A percentile compares a stretch with the other conserved stretches of the same genome.
phyloP scores from a whole-genome alignment of 108 stramenopile species.

The Skeletonema potamos region DNA sequence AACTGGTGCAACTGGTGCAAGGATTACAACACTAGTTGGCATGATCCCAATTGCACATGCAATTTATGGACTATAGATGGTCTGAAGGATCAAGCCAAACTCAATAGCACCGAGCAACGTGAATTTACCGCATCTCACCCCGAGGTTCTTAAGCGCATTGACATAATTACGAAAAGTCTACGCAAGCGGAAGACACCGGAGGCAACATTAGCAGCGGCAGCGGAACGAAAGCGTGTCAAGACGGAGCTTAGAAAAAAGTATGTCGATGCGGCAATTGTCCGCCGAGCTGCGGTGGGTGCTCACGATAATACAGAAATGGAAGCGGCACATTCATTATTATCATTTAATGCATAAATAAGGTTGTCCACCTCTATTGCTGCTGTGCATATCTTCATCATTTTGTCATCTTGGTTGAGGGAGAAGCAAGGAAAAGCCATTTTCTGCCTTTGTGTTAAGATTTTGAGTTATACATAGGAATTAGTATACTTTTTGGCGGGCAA shows the following conservation, averaged over 20 bases:
- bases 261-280: too few relatives aligned
- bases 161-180: background rate
- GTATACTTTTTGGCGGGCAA: too few relatives aligned
- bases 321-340: too few relatives aligned
- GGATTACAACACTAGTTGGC: background rate
- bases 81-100: background rate
- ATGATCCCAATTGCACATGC: background rate
- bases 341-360: too few relatives aligned
- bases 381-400: too few relatives aligned
- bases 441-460: too few relatives aligned
- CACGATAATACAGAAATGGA: too few relatives aligned
- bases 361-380: too few relatives aligned
- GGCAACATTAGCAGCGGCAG: background rate
- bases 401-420: too few relatives aligned
- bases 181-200: background rate
- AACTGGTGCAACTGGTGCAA: background rate
- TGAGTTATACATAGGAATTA: too few relatives aligned
- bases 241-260: background rate
- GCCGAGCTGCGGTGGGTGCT: too few relatives aligned
- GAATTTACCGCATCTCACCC: background rate
- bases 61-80: background rate
- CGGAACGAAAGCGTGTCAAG: background rate
- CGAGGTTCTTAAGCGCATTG: background rate
- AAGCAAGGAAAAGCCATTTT: too few relatives aligned
- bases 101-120: background rate